phyloP scores from a whole-genome alignment of 148 eudicot species.

The Rhododendron ovatum region DNA sequence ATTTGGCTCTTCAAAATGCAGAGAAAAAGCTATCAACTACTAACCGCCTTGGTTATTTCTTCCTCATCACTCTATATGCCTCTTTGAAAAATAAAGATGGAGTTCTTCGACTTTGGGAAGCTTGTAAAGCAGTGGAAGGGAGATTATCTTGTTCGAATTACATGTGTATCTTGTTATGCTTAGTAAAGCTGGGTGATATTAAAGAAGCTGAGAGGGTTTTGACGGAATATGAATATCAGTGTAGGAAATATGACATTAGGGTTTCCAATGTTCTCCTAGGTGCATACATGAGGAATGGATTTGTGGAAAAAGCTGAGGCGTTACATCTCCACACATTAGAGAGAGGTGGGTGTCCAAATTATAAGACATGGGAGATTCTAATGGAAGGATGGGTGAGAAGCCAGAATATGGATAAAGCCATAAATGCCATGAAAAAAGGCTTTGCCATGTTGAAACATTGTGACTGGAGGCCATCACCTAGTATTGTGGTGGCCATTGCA shows the following conservation, averaged over 20 bases:
- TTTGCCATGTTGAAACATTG: conserved; percentile 20
- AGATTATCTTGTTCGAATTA: conserved; percentile 26
- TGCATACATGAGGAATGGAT: conserved; percentile 23
- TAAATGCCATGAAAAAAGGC: conserved; percentile 26
- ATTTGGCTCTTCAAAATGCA: conserved; percentile 20
- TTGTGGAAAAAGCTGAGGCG: conserved; percentile 30
- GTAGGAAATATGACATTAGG: conserved; percentile 28
- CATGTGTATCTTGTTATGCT: conserved; percentile 23
- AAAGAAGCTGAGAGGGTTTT: conserved; percentile 27
- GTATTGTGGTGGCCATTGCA: conserved; percentile 17
- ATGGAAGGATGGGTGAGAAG: conserved; percentile 28
- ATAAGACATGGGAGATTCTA: conserved; percentile 34
- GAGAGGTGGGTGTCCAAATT: conserved; percentile 28
- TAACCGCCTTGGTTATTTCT: conserved; percentile 25
- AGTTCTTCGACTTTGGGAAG: conserved; percentile 30
- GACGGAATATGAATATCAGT: conserved; percentile 26
- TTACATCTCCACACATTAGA: conserved; percentile 28
- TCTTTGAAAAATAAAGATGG: conserved; percentile 22
- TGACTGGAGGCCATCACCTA: conserved; percentile 30
- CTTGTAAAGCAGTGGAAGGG: conserved; percentile 20
- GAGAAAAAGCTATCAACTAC: conserved; percentile 23
- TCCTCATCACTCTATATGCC: conserved; percentile 26
- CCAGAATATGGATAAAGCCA: conserved; percentile 23
- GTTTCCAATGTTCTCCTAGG: conserved; percentile 32
- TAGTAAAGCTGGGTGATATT: conserved; percentile 29